These are phyloP conservation scores for Cylindrotheca closterium DNA, from an alignment of 108 stramenopile species.

Conservation along the genomic window DNA sequence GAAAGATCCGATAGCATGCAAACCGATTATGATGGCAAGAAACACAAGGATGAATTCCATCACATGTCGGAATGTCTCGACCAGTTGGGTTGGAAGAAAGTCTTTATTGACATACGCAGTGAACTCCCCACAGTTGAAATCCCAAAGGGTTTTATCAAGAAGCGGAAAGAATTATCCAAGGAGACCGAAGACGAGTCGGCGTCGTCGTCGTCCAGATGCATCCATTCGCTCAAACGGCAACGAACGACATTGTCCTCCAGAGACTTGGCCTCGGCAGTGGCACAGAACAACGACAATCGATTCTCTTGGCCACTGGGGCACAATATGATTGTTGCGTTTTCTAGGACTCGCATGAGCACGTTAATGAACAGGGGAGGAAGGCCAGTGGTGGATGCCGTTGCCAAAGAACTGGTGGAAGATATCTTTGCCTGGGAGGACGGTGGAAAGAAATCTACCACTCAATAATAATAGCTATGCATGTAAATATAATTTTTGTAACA, in stretches of 20 bases:
- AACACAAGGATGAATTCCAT: conserved; percentile 33
- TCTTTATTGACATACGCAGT: conserved; percentile 79
- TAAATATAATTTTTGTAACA: no score
- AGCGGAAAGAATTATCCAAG: neutral
- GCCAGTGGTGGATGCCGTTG: conserved; percentile 77
- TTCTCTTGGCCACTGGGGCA: conserved; percentile 72
- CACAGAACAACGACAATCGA: conserved; percentile 25
- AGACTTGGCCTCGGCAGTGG: conserved; percentile 41
- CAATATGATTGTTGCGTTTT: conserved; percentile 86
- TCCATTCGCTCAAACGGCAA: conserved; percentile 32
- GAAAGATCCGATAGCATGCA: neutral
- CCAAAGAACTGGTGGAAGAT: conserved; percentile 59
- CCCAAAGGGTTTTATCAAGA: conserved; percentile 6
- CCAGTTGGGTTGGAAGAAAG: conserved; percentile 85
- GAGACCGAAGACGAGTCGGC: neutral
- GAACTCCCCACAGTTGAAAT: conserved; percentile 43
- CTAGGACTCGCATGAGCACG: conserved; percentile 54
- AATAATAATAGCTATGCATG: no score
- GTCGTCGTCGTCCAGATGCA: neutral
- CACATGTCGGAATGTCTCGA: conserved; percentile 73
- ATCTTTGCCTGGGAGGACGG: conserved; percentile 46
- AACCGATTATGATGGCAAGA: neutral
- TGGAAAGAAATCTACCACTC: no score
- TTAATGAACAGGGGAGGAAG: conserved; percentile 69
- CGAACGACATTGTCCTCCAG: conserved; percentile 48